phyloP scores from a whole-genome alignment of 192 early-diverging fungal genomes.

The Entophlyctis helioformis region DNA sequence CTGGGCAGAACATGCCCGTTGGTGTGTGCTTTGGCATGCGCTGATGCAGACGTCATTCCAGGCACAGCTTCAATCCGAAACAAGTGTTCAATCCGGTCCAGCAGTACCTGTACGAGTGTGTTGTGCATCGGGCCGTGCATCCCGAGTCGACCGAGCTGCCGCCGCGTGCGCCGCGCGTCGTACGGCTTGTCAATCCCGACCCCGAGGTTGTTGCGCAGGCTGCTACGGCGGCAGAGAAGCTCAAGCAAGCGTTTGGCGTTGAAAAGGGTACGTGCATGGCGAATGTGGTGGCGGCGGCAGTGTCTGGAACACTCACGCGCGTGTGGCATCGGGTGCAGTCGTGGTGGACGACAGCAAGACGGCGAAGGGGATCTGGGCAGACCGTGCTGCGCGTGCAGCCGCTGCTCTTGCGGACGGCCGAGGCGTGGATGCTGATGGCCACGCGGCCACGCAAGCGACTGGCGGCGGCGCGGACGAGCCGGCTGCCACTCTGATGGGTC shows the following conservation, averaged over 20 bases:
- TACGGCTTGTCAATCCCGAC: slow-evolving; percentile 26
- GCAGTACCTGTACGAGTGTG: slow-evolving; percentile 42
- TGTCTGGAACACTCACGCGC: too few species aligned
- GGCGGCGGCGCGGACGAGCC: too few species aligned
- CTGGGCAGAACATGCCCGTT: too few species aligned
- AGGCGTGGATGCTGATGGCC: too few species aligned
- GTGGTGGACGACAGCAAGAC: slow-evolving; percentile 8
- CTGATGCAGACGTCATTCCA: too few species aligned
- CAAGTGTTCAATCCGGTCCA: slow-evolving; percentile 48
- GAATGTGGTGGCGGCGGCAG: too few species aligned
- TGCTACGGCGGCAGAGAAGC: slow-evolving; percentile 18
- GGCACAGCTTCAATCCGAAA: slow-evolving; percentile 34
- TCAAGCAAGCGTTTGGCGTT: slow-evolving; percentile 40
- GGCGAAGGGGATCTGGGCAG: slow-evolving; percentile 13
- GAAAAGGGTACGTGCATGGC: slow-evolving; percentile 32
- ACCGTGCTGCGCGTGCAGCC: not conserved
- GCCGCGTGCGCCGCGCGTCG: slow-evolving; percentile 26
- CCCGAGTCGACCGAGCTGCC: slow-evolving; percentile 34
- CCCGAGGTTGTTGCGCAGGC: slow-evolving; percentile 28
- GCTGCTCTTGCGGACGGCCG: not conserved
- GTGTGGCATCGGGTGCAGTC: too few species aligned
- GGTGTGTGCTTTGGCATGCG: too few species aligned
- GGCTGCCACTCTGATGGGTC: slow-evolving; percentile 17
- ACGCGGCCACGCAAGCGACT: too few species aligned
- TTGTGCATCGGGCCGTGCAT: slow-evolving; percentile 47